Evolutionary conservation across 2,329 filamentous ascomycete species (phyloP).

Genomic region (Pseudogymnoascus sp.): DNA sequence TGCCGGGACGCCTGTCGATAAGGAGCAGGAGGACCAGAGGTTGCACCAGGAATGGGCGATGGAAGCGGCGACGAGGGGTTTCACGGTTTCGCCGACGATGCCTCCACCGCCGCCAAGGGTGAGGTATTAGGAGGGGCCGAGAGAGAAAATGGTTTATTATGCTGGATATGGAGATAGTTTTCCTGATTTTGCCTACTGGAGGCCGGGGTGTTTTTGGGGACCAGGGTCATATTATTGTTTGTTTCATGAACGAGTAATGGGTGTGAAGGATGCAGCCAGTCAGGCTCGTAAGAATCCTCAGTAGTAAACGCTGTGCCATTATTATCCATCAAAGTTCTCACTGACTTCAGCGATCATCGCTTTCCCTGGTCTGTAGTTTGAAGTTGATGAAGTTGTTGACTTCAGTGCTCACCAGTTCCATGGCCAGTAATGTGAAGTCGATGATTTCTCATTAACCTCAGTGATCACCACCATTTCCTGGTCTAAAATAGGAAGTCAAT

Average conservation of each 20-base stretch:
- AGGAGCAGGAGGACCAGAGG: conserved; percentile 4
- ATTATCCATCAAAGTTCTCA: background rate
- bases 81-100: conserved; percentile 8
- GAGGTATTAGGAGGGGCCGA: background rate
- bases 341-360: background rate
- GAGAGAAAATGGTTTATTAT: background rate
- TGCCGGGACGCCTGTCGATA: background rate
- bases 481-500: background rate
- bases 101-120: conserved; percentile 2
- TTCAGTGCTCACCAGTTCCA: background rate
- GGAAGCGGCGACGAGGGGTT: conserved; percentile 8
- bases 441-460: background rate
- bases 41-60: conserved; percentile 2
- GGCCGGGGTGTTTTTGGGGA: background rate
- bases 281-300: background rate
- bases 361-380: background rate
- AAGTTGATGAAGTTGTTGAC: background rate
- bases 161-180: background rate
- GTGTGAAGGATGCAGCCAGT: background rate
- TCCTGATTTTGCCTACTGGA: background rate
- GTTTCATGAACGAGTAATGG: conserved; percentile 2
- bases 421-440: background rate
- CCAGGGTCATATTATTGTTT: background rate
- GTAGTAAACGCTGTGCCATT: background rate
- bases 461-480: background rate